These are phyloP conservation scores for Ailanthus altissimus DNA, from an alignment of 345 rosid genomes.

Conservation along the genomic window DNA sequence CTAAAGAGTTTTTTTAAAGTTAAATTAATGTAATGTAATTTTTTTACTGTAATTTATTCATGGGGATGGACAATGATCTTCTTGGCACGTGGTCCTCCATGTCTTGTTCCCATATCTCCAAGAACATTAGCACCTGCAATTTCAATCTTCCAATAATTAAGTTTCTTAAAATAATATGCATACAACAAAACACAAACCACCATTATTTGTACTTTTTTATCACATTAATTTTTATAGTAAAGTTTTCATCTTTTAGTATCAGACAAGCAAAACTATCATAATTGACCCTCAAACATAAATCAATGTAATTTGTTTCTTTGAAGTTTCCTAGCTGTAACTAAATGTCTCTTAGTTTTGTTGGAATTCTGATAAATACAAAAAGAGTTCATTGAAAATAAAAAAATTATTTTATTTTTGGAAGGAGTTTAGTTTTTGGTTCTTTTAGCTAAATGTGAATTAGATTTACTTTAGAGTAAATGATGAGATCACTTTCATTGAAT, in stretches of 20 bases:
- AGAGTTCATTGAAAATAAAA: too few species aligned
- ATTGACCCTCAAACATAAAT: neutral
- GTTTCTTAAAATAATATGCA: conserved; percentile 13
- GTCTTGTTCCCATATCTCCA: conserved; percentile 37
- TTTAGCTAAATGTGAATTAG: neutral
- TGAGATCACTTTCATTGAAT: conserved; percentile 27
- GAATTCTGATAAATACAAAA: too few species aligned
- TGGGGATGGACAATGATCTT: conserved; percentile 57
- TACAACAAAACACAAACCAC: conserved; percentile 18
- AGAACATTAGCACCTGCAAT: conserved; percentile 53
- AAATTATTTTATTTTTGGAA: too few species aligned
- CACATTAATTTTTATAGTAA: neutral
- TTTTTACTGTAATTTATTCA: conserved; percentile 12
- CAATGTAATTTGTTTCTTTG: too few species aligned
- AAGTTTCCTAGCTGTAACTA: too few species aligned
- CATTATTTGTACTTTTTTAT: conserved; percentile 15
- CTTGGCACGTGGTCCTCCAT: conserved; percentile 57
- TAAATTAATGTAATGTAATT: neutral
- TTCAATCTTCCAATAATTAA: conserved; percentile 31
- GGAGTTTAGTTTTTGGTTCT: too few species aligned
- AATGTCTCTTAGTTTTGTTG: too few species aligned
- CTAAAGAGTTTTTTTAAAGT: neutral
- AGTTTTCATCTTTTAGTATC: conserved; percentile 5
- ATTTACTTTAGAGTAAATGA: conserved; percentile 4
- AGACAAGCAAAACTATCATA: neutral